Evolutionary conservation across 192 early-diverging fungal genomes (phyloP).

Genomic region (Rhizoclosmatium globosum): DNA sequence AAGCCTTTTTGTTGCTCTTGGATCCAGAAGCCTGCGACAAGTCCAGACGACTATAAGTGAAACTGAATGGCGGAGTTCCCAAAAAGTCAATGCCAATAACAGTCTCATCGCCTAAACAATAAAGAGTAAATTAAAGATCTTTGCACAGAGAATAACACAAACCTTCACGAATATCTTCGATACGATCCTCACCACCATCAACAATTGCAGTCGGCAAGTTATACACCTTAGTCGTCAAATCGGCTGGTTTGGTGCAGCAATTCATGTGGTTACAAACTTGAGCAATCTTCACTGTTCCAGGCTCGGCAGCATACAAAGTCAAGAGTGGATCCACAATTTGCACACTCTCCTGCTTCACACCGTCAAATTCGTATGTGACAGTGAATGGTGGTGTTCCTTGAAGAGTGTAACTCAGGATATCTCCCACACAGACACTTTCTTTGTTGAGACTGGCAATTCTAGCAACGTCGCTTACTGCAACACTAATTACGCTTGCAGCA

Average conservation of each 20-base stretch:
- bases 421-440: slow-evolving; percentile 66
- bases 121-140: slow-evolving; percentile 25
- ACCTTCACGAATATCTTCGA: slow-evolving; percentile 74
- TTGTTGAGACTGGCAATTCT: slow-evolving; percentile 46
- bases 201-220: slow-evolving; percentile 69
- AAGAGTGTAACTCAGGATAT: slow-evolving; percentile 70
- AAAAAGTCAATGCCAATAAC: slow-evolving; percentile 66
- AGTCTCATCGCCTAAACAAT: slow-evolving; percentile 56
- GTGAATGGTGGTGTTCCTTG: slow-evolving; percentile 71
- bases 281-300: slow-evolving; percentile 64
- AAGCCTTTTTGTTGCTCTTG: slow-evolving; percentile 32
- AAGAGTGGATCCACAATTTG: slow-evolving; percentile 63
- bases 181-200: slow-evolving; percentile 68
- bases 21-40: slow-evolving; percentile 36
- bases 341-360: slow-evolving; percentile 36
- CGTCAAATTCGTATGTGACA: slow-evolving; percentile 63
- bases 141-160: slow-evolving; percentile 12
- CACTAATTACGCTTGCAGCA: slow-evolving; percentile 8
- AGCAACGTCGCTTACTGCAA: slow-evolving; percentile 59
- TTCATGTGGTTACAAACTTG: slow-evolving; percentile 67
- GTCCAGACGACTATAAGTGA: slow-evolving; percentile 66
- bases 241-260: slow-evolving; percentile 64
- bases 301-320: slow-evolving; percentile 62
- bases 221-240: slow-evolving; percentile 58
- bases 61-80: slow-evolving; percentile 73